Conservation (phyloP, 1,284 basidiomycete species). For the Caloboletus inedulis region DNA sequence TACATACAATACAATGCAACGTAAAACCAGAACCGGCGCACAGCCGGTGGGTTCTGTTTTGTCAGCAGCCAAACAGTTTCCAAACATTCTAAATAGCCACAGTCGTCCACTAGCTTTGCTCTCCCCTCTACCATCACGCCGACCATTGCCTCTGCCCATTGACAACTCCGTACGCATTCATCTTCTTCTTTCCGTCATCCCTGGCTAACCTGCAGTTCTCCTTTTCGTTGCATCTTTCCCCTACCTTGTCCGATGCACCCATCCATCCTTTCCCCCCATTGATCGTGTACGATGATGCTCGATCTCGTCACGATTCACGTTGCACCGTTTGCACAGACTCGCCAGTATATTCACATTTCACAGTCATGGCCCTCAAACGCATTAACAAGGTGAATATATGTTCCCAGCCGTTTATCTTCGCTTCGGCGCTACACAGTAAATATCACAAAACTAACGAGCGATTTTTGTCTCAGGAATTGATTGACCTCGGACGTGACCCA, state of each 20-base stretch:
- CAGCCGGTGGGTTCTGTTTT: slow-evolving; percentile 16
- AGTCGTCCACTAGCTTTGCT: slow-evolving; percentile 33
- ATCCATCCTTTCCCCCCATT: slow-evolving; percentile 9
- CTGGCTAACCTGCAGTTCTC: background rate
- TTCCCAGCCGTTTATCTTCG: background rate
- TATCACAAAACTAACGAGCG: slow-evolving; percentile 13
- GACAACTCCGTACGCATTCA: slow-evolving; percentile 27
- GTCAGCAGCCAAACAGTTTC: slow-evolving; percentile 40
- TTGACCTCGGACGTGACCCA: slow-evolving; percentile 96
- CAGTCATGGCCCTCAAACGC: slow-evolving; percentile 90
- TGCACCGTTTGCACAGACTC: slow-evolving; percentile 22
- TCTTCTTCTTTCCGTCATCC: background rate
- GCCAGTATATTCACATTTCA: slow-evolving; percentile 30
- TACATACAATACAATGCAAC: slow-evolving; percentile 3
- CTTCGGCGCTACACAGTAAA: slow-evolving; percentile 11
- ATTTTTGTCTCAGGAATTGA: slow-evolving; percentile 70
- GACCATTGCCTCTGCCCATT: slow-evolving; percentile 7
- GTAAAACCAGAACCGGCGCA: slow-evolving; percentile 11
- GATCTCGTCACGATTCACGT: slow-evolving; percentile 29
- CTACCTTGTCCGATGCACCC: background rate
- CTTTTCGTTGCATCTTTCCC: background rate
- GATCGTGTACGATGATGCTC: slow-evolving; percentile 44
- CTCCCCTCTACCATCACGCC: slow-evolving; percentile 51
- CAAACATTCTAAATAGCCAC: slow-evolving; percentile 50
- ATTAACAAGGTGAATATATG: slow-evolving; percentile 86